phyloP scores from a whole-genome alignment of 768 basidiomycete genomes.

The Macrolepiota dolichaula region DNA sequence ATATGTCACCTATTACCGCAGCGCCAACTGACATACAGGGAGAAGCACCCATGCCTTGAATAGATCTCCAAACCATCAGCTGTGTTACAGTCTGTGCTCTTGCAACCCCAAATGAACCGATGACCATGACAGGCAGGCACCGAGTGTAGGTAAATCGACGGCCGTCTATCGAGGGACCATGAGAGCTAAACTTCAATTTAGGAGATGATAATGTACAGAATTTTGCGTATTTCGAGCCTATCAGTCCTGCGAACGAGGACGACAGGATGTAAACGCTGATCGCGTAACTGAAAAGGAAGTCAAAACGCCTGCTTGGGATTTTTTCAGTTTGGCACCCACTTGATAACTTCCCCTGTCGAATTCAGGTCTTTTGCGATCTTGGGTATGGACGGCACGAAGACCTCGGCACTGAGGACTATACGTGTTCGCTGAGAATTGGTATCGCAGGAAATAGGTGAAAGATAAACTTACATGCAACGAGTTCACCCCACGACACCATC shows the following conservation, averaged over 20 bases:
- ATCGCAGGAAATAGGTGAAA: background rate
- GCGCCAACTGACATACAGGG: conserved; percentile 52
- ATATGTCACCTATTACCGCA: conserved; percentile 66
- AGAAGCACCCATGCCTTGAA: conserved; percentile 67
- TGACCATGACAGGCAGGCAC: conserved; percentile 54
- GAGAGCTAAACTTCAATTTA: background rate
- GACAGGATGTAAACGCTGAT: conserved; percentile 33
- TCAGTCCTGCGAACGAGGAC: conserved; percentile 26
- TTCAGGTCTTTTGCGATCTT: conserved; percentile 15
- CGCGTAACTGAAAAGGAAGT: conserved; percentile 21
- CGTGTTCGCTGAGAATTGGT: background rate
- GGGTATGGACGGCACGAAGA: conserved; percentile 15
- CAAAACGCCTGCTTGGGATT: background rate
- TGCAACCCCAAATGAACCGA: conserved; percentile 62
- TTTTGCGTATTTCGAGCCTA: conserved; percentile 33
- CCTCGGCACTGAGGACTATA: conserved; percentile 13
- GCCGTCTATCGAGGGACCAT: conserved; percentile 45
- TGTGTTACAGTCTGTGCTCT: conserved; percentile 35
- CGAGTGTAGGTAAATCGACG: conserved; percentile 56
- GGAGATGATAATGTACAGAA: conserved; percentile 25
- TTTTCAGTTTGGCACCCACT: background rate
- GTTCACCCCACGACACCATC: conserved; percentile 57
- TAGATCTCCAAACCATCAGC: conserved; percentile 58
- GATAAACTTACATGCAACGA: conserved; percentile 51
- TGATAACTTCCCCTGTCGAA: conserved; percentile 11